Conservation (phyloP, 1,284 basidiomycete genomes). For the Irpex sp. region DNA sequence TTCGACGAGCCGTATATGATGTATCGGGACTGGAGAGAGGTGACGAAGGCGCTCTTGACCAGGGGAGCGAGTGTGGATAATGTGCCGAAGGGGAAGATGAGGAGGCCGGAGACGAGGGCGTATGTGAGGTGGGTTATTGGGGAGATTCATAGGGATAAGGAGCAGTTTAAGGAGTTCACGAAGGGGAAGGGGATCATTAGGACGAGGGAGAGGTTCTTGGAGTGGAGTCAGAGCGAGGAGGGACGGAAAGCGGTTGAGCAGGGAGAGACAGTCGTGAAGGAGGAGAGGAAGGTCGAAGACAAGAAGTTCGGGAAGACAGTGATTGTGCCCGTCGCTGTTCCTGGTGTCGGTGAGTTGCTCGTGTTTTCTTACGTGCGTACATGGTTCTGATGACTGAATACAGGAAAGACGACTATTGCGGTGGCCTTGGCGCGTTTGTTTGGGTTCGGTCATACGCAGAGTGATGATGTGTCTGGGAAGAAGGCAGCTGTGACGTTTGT, state of each 20-base stretch:
- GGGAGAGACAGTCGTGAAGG: constrained; percentile 34
- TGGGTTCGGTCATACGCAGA: constrained; percentile 86
- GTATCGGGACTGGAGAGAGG: constrained; percentile 97
- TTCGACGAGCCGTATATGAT: constrained; percentile 99
- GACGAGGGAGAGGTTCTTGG: constrained; percentile 78
- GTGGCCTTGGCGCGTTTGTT: constrained; percentile 81
- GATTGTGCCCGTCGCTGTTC: constrained; percentile 87
- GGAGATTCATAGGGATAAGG: constrained; percentile 63
- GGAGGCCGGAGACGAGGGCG: constrained; percentile 59
- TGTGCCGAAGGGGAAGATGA: constrained; percentile 62
- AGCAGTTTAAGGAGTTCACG: constrained; percentile 62
- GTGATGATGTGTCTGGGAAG: constrained; percentile 82
- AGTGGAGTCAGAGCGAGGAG: constrained; percentile 56
- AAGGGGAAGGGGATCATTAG: constrained; percentile 83
- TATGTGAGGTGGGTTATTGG: constrained; percentile 71
- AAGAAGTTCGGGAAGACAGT: constrained; percentile 72
- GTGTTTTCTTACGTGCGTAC: background rate
- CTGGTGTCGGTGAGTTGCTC: constrained; percentile 76
- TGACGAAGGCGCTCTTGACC: constrained; percentile 77
- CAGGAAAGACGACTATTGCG: constrained; percentile 87
- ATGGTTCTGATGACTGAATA: background rate
- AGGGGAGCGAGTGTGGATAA: constrained; percentile 29
- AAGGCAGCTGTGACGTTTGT: constrained; percentile 79
- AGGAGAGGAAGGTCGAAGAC: constrained; percentile 24
- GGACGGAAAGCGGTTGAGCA: constrained; percentile 32